phyloP scores from a whole-genome alignment of 2,329 filamentous ascomycete genomes.

The Emergomyces pasteurianus region DNA sequence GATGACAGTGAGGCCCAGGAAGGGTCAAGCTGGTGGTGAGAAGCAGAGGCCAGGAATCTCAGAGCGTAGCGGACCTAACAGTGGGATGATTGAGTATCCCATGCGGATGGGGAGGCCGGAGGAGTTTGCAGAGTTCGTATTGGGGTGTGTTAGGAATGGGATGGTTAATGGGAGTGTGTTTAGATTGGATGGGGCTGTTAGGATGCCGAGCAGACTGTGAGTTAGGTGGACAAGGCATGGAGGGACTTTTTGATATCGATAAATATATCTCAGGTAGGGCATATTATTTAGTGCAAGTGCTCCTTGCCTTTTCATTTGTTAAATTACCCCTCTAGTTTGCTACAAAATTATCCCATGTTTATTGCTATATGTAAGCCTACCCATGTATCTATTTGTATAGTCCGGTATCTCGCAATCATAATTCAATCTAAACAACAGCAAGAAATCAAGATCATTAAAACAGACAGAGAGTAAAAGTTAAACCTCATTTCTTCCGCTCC shows the following conservation, averaged over 20 bases:
- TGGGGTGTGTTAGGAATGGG: constrained; percentile 16
- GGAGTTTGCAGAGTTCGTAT: constrained; percentile 16
- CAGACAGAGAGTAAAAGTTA: neutral
- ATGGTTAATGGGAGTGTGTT: constrained; percentile 17
- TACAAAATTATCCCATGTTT: neutral
- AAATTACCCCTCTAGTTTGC: too few species aligned
- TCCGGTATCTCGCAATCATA: neutral
- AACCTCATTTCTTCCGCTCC: constrained; percentile 44
- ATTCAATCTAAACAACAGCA: neutral
- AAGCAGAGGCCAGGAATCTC: constrained; percentile 2
- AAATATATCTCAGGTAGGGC: neutral
- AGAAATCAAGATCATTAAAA: constrained; percentile 1
- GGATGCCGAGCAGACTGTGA: constrained; percentile 16
- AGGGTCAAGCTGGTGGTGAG: constrained; percentile 1
- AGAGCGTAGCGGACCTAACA: constrained; percentile 2
- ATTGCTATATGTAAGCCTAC: neutral
- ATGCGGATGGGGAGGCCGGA: constrained; percentile 14
- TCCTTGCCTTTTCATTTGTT: neutral
- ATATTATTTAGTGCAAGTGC: neutral
- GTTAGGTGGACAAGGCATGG: neutral
- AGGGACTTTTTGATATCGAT: neutral
- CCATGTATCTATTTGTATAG: neutral
- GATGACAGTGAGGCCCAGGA: constrained; percentile 11
- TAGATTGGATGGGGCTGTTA: constrained; percentile 15
- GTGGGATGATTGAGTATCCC: constrained; percentile 16